Percentiles rank a stretch among this genome's conserved stretches.
Evolutionary conservation across 1,284 basidiomycete species (phyloP).

Genomic region (Tilletia indica): DNA sequence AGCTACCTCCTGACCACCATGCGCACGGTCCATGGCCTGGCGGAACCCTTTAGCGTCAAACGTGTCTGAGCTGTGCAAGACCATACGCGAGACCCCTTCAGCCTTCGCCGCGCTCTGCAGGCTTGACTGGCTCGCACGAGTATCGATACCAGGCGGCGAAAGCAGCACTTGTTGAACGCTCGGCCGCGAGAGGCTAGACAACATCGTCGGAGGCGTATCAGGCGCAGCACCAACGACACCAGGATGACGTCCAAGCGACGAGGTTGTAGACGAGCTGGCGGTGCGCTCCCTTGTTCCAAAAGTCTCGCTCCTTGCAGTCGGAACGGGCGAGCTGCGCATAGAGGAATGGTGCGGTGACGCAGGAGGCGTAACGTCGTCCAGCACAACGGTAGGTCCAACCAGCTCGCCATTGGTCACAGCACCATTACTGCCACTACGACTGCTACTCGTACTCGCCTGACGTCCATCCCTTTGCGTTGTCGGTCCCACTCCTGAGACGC

Average conservation of each 20-base stretch:
- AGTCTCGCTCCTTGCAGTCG: neutral
- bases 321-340: neutral
- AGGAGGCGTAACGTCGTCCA: neutral
- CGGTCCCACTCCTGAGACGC: too few relatives aligned
- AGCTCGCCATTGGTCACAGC: neutral
- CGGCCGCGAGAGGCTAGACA: neutral
- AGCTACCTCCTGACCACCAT: neutral
- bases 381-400: neutral
- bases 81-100: neutral
- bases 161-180: neutral
- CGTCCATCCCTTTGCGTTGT: too few relatives aligned
- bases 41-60: neutral
- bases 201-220: too few relatives aligned
- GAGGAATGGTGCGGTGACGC: neutral
- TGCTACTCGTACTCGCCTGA: too few relatives aligned
- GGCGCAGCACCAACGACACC: too few relatives aligned
- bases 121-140: too few relatives aligned
- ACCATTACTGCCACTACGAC: too few relatives aligned
- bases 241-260: neutral
- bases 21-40: neutral
- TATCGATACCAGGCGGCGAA: neutral
- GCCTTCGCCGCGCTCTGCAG: too few relatives aligned
- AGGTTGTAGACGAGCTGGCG: neutral
- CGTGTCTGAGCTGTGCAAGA: neutral
- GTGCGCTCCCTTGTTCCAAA: neutral